A percentile compares a stretch with the other conserved stretches of the same genome.
Evolutionary conservation across 2,329 filamentous ascomycete species (phyloP).

Genomic region (Aspergillus transmontanensis): DNA sequence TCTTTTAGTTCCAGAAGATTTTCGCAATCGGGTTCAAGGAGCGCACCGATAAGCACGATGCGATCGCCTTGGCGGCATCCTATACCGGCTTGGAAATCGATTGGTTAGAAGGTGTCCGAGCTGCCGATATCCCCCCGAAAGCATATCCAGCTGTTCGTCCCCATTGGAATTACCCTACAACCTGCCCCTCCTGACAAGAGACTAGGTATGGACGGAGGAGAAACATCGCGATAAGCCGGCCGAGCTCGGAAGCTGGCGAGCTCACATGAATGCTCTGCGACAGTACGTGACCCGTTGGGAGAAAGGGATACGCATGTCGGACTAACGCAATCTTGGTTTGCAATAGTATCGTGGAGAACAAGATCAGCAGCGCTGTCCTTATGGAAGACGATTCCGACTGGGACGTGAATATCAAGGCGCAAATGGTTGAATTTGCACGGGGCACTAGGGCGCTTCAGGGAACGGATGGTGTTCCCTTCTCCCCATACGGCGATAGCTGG

Average conservation of each 20-base stretch:
- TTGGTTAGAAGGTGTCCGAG: background rate
- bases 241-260: conserved; percentile 3
- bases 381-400: conserved; percentile 8
- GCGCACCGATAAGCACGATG: conserved; percentile 7
- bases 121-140: background rate
- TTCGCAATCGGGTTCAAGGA: conserved; percentile 6
- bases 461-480: background rate
- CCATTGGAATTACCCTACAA: background rate
- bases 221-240: background rate
- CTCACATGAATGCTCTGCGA: conserved; percentile 3
- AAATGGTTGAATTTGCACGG: conserved; percentile 6
- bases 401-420: conserved; percentile 4
- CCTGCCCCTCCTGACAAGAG: background rate
- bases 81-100: background rate
- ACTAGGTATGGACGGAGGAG: background rate
- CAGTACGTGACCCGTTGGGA: background rate
- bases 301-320: background rate
- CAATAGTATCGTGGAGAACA: background rate
- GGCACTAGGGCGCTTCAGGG: background rate
- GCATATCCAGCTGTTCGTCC: background rate
- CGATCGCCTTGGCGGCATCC: conserved; percentile 1
- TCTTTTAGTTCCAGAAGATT: background rate
- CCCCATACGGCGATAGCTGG: conserved; percentile 5
- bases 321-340: background rate
- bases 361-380: background rate